Base-by-base conservation (phyloP, 2,329 filamentous ascomycete species). In the Cladorrhinum sp. region DNA sequence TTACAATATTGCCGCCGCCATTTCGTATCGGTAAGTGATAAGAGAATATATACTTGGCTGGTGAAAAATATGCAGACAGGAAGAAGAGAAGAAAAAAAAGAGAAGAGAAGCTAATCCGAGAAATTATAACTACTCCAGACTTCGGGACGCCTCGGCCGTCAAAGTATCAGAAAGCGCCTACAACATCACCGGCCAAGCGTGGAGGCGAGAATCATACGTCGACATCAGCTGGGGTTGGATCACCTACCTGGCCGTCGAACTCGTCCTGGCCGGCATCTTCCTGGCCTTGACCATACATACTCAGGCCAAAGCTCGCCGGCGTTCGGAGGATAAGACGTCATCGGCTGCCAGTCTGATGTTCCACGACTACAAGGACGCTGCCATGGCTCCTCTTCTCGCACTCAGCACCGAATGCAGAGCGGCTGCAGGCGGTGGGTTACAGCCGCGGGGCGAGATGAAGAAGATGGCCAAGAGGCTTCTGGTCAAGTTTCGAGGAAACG, bases 141-240 rank as follows among this genome's bases (percentile, higher is more conserved):
- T 52, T 13, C 50, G 50, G 3, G 50, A 52, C 50, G 8, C 50
- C 8, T 27, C 8, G 18, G 9, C 22, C 12, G 13, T 27, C 16
- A 25, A 8, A 1, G n/a, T n/a, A 20, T 29, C 50, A 5, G 7
- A n/a, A 4, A 52, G 50, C 12, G 50, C 50, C 23, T 52, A 18
- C 23, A 52, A 52, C 24, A 18, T 52, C 25, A 52, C 25, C 6
- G 50, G 50, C 50, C 27, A 52, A 24, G 50, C 50, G 13, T 29
- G 16, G 24, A 27, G 7, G 18, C 24, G 29, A 18, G 50, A 52
- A 18, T 52, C 50, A 1, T 52, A 52, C 50, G 23, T 52, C 50
- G 23, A 52, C 24, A 52, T 52, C 23, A 29, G 13, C 23, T 52
- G 50, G 50, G 50, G 7, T n/a, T 52, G 50, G 50, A 52, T 52